Evolutionary conservation across 306 rosid genomes (phyloP), one percentile per base, ranked within the genome.

Genomic region (Inga laurina): DNA sequence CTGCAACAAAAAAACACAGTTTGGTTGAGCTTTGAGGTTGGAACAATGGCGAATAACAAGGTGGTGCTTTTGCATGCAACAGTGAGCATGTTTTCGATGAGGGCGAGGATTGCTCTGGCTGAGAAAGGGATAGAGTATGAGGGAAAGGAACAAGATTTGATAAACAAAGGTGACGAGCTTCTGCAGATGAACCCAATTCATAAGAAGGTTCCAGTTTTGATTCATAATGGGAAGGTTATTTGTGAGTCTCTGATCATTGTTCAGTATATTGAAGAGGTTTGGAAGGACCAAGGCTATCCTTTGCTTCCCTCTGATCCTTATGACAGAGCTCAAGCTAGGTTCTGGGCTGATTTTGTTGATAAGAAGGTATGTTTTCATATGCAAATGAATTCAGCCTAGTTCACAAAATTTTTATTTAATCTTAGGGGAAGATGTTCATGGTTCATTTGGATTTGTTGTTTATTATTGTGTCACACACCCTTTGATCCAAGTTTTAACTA

Each of bases 141-240:
- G 54, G 9, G 19, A 66, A 87, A 2, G 73, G 84, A 84, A 0
- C 83, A 87, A 72, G 79, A 81, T 13, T 57, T 84, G 71, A 19
- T 30, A 3, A 87, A 87, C 81, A 92, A 92, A 81, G 85, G 94
- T 21, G 67, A 83, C 49, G 75, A 87, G 44, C 86, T 92, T 27
- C 82, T 89, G 2, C 75, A 76, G 43, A 65, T 32, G 43, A 65
- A 65, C 41, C 71, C 71, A 6, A 65, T 65, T 15, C 71, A 65
- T 7, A 30, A 65, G 10, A 65, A 65, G 71, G 43, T 65, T 65
- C 71, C 71, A 14, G 71, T 65, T 15, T 32, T 65, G 21, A 2
- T 65, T 65, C 43, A 65, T 6, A 34, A 65, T 15, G 71, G 71
- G n/a, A 65, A 65, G 14, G 89, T 92, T 27, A 34, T 89, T 4